A percentile compares a stretch with the other conserved stretches of the same genome.
Conservation (phyloP, 306 rosid species). For the Ziziphus jujuba region DNA sequence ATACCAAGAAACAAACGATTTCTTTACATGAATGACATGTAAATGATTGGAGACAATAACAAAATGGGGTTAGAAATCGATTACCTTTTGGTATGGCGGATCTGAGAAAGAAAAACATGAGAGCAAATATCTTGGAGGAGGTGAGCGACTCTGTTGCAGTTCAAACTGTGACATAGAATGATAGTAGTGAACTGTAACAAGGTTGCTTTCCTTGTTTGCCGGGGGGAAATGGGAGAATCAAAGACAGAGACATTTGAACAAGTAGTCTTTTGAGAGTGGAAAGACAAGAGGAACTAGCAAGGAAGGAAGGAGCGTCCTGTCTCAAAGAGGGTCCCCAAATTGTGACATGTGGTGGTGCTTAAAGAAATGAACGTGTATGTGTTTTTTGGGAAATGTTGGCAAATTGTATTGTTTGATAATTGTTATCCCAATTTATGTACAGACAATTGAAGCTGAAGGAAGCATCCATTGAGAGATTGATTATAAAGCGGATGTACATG, state of each 20-base stretch:
- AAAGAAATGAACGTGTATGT: too few relatives aligned
- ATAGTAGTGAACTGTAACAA: neutral
- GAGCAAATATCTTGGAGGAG: neutral
- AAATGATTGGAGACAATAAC: constrained; percentile 14
- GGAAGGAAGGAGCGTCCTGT: too few relatives aligned
- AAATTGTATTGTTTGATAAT: too few relatives aligned
- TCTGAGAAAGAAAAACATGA: neutral
- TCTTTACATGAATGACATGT: constrained; percentile 23
- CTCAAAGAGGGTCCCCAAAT: too few relatives aligned
- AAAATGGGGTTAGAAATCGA: neutral
- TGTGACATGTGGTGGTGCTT: too few relatives aligned
- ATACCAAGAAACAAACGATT: constrained; percentile 17
- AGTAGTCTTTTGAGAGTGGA: too few relatives aligned
- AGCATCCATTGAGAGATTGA: too few relatives aligned
- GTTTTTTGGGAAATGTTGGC: too few relatives aligned
- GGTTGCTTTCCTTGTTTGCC: neutral
- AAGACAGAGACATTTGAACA: neutral
- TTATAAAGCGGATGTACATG: too few relatives aligned
- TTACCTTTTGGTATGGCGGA: neutral
- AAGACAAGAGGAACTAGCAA: too few relatives aligned
- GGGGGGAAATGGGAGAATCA: neutral
- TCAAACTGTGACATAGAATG: neutral
- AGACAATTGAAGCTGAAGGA: too few relatives aligned
- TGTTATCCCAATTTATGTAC: too few relatives aligned
- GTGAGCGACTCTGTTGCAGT: neutral